Conservation (phyloP, 257 asterid genomes). For the Plectranthus barbatus region DNA sequence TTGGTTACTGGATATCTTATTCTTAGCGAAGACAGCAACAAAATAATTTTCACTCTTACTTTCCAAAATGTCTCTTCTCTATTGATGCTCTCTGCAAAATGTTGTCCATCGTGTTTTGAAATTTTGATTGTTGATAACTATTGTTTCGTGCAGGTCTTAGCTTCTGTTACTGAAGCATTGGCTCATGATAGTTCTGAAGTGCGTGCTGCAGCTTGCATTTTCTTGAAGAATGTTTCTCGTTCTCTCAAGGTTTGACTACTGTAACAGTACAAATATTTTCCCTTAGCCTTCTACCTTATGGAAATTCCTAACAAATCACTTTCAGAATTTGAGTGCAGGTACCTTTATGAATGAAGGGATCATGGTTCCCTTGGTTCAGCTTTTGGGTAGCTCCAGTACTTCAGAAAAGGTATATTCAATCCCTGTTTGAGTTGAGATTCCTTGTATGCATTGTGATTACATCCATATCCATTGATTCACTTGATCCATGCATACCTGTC, state of each 20-base stretch:
- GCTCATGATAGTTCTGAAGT: conserved; percentile 64
- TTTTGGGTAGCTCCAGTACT: conserved; percentile 50
- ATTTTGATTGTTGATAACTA: neutral
- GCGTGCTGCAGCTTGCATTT: conserved; percentile 80
- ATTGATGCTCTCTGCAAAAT: neutral
- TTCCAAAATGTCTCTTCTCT: neutral
- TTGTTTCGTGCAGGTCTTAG: conserved; percentile 48
- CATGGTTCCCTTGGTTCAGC: conserved; percentile 60
- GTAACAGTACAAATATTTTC: conserved; percentile 5
- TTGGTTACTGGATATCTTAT: neutral
- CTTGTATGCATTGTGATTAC: neutral
- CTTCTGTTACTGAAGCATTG: conserved; percentile 48
- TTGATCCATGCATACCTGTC: no score
- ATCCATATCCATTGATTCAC: no score
- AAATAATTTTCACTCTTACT: neutral
- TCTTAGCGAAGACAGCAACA: neutral
- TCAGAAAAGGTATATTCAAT: conserved; percentile 56
- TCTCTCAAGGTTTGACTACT: conserved; percentile 80
- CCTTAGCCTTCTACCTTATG: neutral
- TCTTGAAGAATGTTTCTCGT: conserved; percentile 76
- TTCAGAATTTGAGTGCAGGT: conserved; percentile 89
- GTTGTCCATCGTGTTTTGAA: neutral
- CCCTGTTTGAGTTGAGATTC: conserved; percentile 3
- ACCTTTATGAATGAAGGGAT: conserved; percentile 55
- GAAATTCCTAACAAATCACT: conserved; percentile 24